A percentile compares a stretch with the other conserved stretches of the same genome.
These are phyloP conservation scores for Cutaneotrichosporon dermatis DNA, from an alignment of 1,284 basidiomycete genomes.

Conservation along the genomic window DNA sequence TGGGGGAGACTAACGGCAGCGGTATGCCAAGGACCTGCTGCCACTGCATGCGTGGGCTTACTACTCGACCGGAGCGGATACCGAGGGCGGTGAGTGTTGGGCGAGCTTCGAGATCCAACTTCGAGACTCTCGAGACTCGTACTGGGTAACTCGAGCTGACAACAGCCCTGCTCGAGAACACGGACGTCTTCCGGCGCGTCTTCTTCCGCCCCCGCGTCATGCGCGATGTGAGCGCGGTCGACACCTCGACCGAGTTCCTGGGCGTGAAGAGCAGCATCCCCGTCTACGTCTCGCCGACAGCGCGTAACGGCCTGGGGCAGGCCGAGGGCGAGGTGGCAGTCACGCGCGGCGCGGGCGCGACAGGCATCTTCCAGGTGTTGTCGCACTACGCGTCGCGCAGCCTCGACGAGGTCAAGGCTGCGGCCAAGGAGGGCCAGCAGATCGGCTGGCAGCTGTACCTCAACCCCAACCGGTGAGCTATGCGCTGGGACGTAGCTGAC, in stretches of 20 bases:
- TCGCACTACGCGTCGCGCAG: conserved; percentile 49
- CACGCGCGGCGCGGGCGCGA: conserved; percentile 48
- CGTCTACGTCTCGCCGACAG: conserved; percentile 71
- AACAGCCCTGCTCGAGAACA: conserved; percentile 56
- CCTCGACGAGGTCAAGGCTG: conserved; percentile 50
- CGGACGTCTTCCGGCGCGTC: conserved; percentile 66
- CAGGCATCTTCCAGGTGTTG: conserved; percentile 48
- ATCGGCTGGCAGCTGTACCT: conserved; percentile 42
- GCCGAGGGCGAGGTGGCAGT: conserved; percentile 52
- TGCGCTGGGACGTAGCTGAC: not conserved
- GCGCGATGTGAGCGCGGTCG: conserved; percentile 62
- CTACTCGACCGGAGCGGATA: conserved; percentile 74
- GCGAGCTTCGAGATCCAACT: too few relatives aligned
- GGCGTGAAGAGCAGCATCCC: conserved; percentile 67
- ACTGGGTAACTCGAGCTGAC: conserved; percentile 5
- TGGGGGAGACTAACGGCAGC: conserved; percentile 3
- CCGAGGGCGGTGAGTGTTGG: conserved; percentile 60
- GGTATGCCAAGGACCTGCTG: conserved; percentile 61
- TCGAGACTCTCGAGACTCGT: too few relatives aligned
- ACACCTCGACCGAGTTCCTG: conserved; percentile 68
- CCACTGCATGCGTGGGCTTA: conserved; percentile 70
- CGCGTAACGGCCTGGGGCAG: conserved; percentile 51
- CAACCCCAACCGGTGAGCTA: conserved; percentile 28
- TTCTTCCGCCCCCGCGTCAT: conserved; percentile 78
- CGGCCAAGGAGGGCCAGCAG: conserved; percentile 29